Percentiles rank a stretch among this genome's conserved stretches.
Conservation (phyloP, 2,329 filamentous ascomycete genomes). For the Triangularia setosa region DNA sequence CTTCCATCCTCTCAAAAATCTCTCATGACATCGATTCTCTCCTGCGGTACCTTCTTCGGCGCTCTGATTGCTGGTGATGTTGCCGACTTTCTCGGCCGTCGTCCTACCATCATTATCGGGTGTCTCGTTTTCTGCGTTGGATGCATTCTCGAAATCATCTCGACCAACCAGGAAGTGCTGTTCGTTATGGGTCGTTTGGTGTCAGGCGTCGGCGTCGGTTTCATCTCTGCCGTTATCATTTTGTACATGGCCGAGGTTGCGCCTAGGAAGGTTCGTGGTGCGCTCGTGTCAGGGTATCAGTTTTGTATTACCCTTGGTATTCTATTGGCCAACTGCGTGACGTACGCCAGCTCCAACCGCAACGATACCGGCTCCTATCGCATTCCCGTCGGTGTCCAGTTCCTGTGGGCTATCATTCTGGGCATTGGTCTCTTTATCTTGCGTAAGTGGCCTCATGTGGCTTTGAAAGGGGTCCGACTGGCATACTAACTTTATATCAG, state of each 20-base stretch:
- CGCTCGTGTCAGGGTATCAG: slow-evolving; percentile 70
- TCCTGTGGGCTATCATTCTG: slow-evolving; percentile 45
- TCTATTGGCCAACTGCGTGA: slow-evolving; percentile 64
- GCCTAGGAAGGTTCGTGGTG: slow-evolving; percentile 63
- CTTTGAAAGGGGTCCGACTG: neutral
- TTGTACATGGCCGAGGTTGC: slow-evolving; percentile 65
- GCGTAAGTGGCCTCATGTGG: slow-evolving; percentile 22
- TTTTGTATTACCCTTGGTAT: slow-evolving; percentile 74
- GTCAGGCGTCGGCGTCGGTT: slow-evolving; percentile 63
- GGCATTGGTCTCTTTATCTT: slow-evolving; percentile 36
- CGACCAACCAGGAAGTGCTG: slow-evolving; percentile 46
- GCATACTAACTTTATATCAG: slow-evolving; percentile 36
- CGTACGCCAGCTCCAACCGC: slow-evolving; percentile 60
- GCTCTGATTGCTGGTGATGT: slow-evolving; percentile 62
- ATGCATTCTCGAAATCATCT: slow-evolving; percentile 56
- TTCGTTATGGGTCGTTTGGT: slow-evolving; percentile 63
- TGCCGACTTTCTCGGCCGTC: slow-evolving; percentile 60
- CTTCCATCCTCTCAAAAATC: slow-evolving; percentile 28
- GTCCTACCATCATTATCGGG: slow-evolving; percentile 54
- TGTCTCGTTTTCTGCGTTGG: slow-evolving; percentile 58
- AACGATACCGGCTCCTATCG: slow-evolving; percentile 61
- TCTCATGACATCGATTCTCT: slow-evolving; percentile 63
- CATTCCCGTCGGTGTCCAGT: slow-evolving; percentile 67
- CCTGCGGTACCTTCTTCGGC: slow-evolving; percentile 61
- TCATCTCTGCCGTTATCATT: slow-evolving; percentile 64